Evolutionary conservation across 148 eudicot species (phyloP).

Genomic region (Nepenthes gracilis): DNA sequence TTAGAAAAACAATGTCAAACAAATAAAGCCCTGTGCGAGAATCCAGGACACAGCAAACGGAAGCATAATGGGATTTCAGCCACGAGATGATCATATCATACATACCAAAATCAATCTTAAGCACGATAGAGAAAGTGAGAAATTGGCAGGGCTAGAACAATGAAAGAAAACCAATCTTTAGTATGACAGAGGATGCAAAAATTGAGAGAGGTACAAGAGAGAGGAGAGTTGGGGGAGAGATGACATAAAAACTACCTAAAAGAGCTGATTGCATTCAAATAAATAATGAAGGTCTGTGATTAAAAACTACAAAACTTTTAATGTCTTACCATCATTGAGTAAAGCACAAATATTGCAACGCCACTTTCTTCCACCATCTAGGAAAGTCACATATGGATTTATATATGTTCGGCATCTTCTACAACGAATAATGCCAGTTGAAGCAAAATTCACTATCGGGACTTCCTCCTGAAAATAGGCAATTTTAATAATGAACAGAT

Average conservation of each 20-base stretch:
- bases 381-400: conserved; percentile 77
- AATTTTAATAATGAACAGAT: conserved; percentile 8
- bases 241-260: not conserved
- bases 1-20: too few species aligned
- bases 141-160: not conserved
- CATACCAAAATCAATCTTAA: not conserved
- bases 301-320: too few species aligned
- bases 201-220: not conserved
- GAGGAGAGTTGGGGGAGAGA: not conserved
- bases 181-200: not conserved
- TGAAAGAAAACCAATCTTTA: too few species aligned
- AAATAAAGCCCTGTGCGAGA: too few species aligned
- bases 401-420: conserved; percentile 95
- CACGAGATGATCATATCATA: not conserved
- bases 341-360: conserved; percentile 87
- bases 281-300: too few species aligned
- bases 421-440: conserved; percentile 89
- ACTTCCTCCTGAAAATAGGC: conserved; percentile 77
- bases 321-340: conserved; percentile 79
- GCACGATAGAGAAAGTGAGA: not conserved
- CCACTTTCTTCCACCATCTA: conserved; percentile 97
- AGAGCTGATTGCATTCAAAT: not conserved
- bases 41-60: not conserved
- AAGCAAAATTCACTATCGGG: conserved; percentile 73
- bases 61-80: not conserved